phyloP scores from a whole-genome alignment of 1,139 yeast species.

The Hyphopichia khmerensis region DNA sequence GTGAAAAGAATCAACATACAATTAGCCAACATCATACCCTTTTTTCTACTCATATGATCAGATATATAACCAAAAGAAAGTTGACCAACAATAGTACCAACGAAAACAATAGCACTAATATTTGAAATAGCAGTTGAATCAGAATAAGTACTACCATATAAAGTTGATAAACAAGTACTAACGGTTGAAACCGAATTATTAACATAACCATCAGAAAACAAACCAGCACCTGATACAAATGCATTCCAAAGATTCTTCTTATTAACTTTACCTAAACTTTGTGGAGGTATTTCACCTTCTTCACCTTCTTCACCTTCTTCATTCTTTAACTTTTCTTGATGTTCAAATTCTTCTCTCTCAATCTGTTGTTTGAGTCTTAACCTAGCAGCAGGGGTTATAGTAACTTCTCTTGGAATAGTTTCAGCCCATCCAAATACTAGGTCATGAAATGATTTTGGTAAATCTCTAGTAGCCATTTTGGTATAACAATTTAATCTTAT shows the following conservation, averaged over 20 bases:
- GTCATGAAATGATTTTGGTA: conserved; percentile 44
- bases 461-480: conserved; percentile 47
- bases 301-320: conserved; percentile 15
- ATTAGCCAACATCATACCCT: conserved; percentile 79
- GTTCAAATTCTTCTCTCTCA: conserved; percentile 13
- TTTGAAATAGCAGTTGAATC: conserved; percentile 69
- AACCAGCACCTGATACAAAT: conserved; percentile 85
- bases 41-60: conserved; percentile 74
- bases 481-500: no score
- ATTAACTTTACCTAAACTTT: conserved; percentile 17
- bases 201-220: conserved; percentile 88
- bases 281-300: conserved; percentile 11
- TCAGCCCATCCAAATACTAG: conserved; percentile 40
- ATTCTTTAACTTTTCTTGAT: conserved; percentile 3
- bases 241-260: conserved; percentile 62
- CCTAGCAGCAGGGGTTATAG: conserved; percentile 25
- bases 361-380: conserved; percentile 9
- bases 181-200: conserved; percentile 82
- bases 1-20: conserved; percentile 71
- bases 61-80: conserved; percentile 74
- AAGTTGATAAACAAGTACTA: conserved; percentile 58
- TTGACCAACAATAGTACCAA: conserved; percentile 89
- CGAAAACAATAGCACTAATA: conserved; percentile 86
- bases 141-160: conserved; percentile 65
- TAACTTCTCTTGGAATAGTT: conserved; percentile 31